These are phyloP conservation scores for Microascus cirrosus DNA, from an alignment of 2,329 filamentous ascomycete genomes.

Conservation along the genomic window DNA sequence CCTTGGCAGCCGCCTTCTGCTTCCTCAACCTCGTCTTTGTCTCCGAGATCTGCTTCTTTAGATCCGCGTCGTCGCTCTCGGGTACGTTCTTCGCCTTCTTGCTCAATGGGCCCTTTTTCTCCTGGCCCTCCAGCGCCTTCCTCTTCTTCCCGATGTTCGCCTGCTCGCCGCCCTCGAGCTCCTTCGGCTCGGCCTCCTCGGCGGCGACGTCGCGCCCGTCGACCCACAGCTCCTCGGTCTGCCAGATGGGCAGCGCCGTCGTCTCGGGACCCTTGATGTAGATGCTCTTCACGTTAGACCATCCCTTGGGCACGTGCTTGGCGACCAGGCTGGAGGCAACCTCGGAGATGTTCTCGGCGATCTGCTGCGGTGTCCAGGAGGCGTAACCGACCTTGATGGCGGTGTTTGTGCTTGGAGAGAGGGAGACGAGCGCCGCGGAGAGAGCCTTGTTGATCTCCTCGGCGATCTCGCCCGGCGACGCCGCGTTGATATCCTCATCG, in stretches of 20 bases:
- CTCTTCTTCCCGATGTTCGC: conserved; percentile 51
- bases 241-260: conserved; percentile 84
- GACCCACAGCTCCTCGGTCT: conserved; percentile 84
- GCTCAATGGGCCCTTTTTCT: conserved; percentile 15
- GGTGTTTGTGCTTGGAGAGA: conserved; percentile 69
- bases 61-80: conserved; percentile 37
- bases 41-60: conserved; percentile 49
- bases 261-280: conserved; percentile 89
- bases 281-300: conserved; percentile 73
- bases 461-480: conserved; percentile 56
- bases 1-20: conserved; percentile 46
- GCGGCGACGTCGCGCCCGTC: conserved; percentile 67
- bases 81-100: conserved; percentile 34
- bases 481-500: conserved; percentile 25
- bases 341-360: conserved; percentile 70
- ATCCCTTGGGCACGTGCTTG: conserved; percentile 75
- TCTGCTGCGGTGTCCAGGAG: conserved; percentile 60
- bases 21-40: conserved; percentile 46
- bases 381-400: conserved; percentile 70
- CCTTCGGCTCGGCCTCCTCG: conserved; percentile 36
- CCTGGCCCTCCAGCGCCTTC: conserved; percentile 31
- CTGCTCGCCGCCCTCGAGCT: conserved; percentile 30
- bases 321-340: conserved; percentile 60
- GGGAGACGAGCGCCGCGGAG: conserved; percentile 65
- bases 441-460: conserved; percentile 74